Base-by-base conservation (phyloP, 2,329 filamentous ascomycete genomes). In the Ophiocordyceps camponoti-rufipedis region DNA sequence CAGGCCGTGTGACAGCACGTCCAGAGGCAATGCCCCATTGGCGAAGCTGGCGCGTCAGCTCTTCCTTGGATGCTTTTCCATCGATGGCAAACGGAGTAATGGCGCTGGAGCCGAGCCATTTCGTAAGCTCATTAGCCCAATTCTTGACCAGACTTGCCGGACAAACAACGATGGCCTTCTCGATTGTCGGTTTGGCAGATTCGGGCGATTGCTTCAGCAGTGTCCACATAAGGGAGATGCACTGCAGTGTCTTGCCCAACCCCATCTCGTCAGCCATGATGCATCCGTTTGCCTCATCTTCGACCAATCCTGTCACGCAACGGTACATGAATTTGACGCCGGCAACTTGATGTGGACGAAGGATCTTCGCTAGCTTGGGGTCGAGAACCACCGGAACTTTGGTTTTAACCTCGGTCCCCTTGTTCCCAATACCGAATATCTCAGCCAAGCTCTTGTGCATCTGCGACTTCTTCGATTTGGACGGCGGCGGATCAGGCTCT, bases 191-290 rank as follows among this genome's bases (percentile, higher is more conserved):
- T 59, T 88, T 95, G 18, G 91, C 91, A n/a, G 89, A 86, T 39
- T 95, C 86, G 0, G 91, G 85, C 0, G 88, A 94, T 58, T 98
- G 91, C 61, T 95, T 96, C 14, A 98, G 67, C 1, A 98, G 66
- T 1, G 91, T 98, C 91, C 91, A 98, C 71, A 98, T 81, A 44
- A 98, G 72, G 0, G 91, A 77, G 56, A 98, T 98, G 62, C 91
- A 98, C 68, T 98, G 91, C 41, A 98, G 65, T 16, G 91, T 98
- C 66, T 98, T 98, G 47, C 91, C 91, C 29, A 98, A 68, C 54
- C 91, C 91, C 91, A 98, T 98, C 60, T 95, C 91, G 60, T 98
- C 91, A 45, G 91, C 91, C 91, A 98, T 98, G 59, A 98, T 98
- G 63, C 91, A 98, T 2, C 91, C 91, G 60, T 95, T 85, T 43